Percentiles rank a stretch among this genome's conserved stretches.
phyloP scores from a whole-genome alignment of 768 basidiomycete species.

The Mycena indigotica region DNA sequence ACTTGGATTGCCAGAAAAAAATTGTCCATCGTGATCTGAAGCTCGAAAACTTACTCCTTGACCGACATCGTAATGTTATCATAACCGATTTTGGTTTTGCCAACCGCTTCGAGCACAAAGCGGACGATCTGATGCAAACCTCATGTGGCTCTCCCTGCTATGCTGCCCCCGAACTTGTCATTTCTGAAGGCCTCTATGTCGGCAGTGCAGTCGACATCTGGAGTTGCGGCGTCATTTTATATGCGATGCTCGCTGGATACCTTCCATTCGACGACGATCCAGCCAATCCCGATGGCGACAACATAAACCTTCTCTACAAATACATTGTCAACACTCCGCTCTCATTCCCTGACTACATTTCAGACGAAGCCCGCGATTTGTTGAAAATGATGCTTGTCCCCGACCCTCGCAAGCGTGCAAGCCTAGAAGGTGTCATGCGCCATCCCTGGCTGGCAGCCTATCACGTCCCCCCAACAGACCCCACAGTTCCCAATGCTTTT shows the following conservation, averaged over 20 bases:
- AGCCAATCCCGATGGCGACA: constrained; percentile 97
- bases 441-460: constrained; percentile 83
- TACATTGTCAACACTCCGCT: constrained; percentile 98
- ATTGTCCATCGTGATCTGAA: constrained; percentile 99
- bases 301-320: constrained; percentile 97
- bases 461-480: constrained; percentile 41
- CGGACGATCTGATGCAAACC: constrained; percentile 98
- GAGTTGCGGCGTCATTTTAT: constrained; percentile 94
- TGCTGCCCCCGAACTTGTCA: constrained; percentile 96
- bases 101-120: constrained; percentile 90
- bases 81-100: constrained; percentile 99
- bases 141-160: constrained; percentile 97
- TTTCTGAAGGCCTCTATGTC: constrained; percentile 94
- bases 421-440: constrained; percentile 75
- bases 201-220: constrained; percentile 98
- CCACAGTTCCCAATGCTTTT: constrained; percentile 49
- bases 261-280: constrained; percentile 99
- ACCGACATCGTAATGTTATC: constrained; percentile 96
- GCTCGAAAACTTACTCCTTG: constrained; percentile 95
- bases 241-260: constrained; percentile 96
- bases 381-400: constrained; percentile 93
- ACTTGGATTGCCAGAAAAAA: constrained; percentile 80
- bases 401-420: constrained; percentile 79
- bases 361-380: constrained; percentile 78
- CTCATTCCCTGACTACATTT: constrained; percentile 96